These are phyloP conservation scores for Dactylorhiza incarnata DNA, from an alignment of 106 monocot species.

Conservation along the genomic window DNA sequence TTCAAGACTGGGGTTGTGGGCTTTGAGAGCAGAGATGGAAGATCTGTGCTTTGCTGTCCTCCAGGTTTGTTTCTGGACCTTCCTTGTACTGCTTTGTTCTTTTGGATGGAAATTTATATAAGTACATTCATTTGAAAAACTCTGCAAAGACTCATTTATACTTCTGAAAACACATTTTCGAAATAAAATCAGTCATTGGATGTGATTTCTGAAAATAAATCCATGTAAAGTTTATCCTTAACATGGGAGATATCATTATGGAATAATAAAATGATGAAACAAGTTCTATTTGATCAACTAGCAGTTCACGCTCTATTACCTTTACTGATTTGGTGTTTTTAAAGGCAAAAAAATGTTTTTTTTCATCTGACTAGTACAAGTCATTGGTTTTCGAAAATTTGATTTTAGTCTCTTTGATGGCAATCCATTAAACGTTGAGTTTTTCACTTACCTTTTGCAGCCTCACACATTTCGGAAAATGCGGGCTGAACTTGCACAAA, in stretches of 20 bases:
- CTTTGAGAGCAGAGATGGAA: constrained; percentile 91
- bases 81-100: background rate
- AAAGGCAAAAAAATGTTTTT: background rate
- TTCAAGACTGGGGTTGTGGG: constrained; percentile 91
- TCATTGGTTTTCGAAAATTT: background rate
- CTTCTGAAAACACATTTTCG: background rate
- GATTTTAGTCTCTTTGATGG: background rate
- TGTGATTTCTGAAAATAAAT: background rate
- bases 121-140: background rate
- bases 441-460: constrained; percentile 27
- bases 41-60: constrained; percentile 96
- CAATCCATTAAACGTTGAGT: background rate
- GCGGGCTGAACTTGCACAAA: constrained; percentile 72
- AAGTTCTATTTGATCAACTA: background rate
- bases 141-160: background rate
- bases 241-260: background rate
- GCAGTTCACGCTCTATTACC: background rate
- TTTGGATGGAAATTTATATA: background rate
- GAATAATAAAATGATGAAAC: background rate
- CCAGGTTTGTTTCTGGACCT: constrained; percentile 38
- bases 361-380: background rate
- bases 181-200: background rate
- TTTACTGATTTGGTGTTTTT: background rate
- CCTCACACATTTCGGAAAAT: constrained; percentile 63
- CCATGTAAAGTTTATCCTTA: background rate